phyloP scores from a whole-genome alignment of 805 yeast species.

The Starmera pachycereana region DNA sequence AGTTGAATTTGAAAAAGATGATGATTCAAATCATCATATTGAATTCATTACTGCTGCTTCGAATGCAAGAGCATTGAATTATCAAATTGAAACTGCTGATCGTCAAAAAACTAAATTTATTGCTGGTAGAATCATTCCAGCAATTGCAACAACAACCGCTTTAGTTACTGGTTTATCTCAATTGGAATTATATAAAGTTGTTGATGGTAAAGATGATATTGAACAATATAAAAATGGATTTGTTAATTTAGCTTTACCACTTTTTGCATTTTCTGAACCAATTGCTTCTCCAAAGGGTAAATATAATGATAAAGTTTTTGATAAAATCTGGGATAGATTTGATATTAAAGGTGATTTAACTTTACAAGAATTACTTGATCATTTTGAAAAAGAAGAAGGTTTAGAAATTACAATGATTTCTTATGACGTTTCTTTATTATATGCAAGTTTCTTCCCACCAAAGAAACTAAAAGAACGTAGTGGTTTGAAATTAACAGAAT shows the following conservation, averaged over 20 bases:
- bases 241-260: constrained; percentile 85
- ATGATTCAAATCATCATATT: constrained; percentile 92
- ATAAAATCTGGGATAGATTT: constrained; percentile 93
- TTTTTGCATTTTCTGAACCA: constrained; percentile 95
- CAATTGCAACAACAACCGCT: constrained; percentile 99
- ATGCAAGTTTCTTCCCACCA: constrained; percentile 90
- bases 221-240: constrained; percentile 92
- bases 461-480: constrained; percentile 77
- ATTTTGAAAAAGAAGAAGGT: constrained; percentile 75
- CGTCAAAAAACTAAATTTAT: constrained; percentile 86
- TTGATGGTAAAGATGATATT: constrained; percentile 59
- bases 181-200: constrained; percentile 85
- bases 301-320: constrained; percentile 71
- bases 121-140: constrained; percentile 98
- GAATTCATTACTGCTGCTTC: constrained; percentile 95
- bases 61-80: constrained; percentile 89
- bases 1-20: constrained; percentile 97
- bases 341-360: constrained; percentile 71
- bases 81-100: constrained; percentile 82
- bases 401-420: constrained; percentile 87
- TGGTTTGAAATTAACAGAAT: constrained; percentile 53
- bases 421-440: constrained; percentile 78
- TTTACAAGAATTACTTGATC: constrained; percentile 58
- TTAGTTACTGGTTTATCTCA: constrained; percentile 92
- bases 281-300: constrained; percentile 74